Conservation (phyloP, 768 basidiomycete genomes). For the Suillus alpinus region DNA sequence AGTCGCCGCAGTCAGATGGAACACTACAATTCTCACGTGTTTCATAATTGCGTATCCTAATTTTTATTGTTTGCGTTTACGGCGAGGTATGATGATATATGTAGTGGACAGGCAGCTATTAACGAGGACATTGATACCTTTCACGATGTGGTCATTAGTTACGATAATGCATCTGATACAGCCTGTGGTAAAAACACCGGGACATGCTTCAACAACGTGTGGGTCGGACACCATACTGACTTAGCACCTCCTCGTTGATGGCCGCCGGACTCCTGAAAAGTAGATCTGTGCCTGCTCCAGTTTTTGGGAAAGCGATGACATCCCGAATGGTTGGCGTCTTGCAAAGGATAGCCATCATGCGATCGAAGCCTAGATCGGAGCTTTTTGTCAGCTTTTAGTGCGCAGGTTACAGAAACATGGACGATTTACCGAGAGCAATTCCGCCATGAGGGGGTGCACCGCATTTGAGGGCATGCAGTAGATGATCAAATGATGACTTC, state of each 20-base stretch:
- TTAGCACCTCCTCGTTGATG: slow-evolving; percentile 47
- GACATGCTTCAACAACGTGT: slow-evolving; percentile 10
- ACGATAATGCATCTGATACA: slow-evolving; percentile 4
- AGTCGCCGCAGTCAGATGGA: slow-evolving; percentile 19
- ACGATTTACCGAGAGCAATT: slow-evolving; percentile 75
- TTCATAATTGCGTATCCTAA: slow-evolving; percentile 9
- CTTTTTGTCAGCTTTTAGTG: slow-evolving; percentile 9
- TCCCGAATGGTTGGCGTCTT: slow-evolving; percentile 85
- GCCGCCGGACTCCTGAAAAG: slow-evolving; percentile 86
- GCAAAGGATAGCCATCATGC: slow-evolving; percentile 89
- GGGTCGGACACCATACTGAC: slow-evolving; percentile 62
- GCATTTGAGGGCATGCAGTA: slow-evolving; percentile 81
- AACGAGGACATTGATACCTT: background rate
- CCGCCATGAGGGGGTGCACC: slow-evolving; percentile 97
- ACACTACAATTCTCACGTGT: slow-evolving; percentile 20
- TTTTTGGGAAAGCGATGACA: slow-evolving; percentile 97
- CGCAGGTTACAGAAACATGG: slow-evolving; percentile 14
- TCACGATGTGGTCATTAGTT: slow-evolving; percentile 11
- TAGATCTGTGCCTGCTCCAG: slow-evolving; percentile 75
- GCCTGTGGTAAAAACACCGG: background rate
- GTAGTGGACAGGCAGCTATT: background rate
- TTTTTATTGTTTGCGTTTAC: slow-evolving; percentile 7
- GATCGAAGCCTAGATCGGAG: slow-evolving; percentile 73
- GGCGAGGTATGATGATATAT: background rate
- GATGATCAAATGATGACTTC: slow-evolving; percentile 73